Conservation (phyloP, 1,284 basidiomycete genomes). For the Cystobasidium slooffiae region DNA sequence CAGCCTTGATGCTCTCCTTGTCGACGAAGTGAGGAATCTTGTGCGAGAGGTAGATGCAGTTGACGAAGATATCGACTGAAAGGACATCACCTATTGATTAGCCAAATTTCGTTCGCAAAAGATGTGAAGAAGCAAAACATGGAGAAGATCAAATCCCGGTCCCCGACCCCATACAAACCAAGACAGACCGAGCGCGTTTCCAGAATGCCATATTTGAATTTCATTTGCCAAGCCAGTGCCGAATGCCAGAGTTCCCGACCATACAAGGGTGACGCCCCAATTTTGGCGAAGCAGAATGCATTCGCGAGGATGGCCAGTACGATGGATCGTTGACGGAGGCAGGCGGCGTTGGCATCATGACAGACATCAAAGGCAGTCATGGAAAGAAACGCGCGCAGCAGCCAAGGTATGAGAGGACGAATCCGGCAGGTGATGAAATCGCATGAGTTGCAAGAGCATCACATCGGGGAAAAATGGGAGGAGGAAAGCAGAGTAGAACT, state of each 20-base stretch:
- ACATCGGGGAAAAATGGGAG: neutral
- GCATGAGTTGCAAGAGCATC: neutral
- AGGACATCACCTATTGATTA: slow-evolving; percentile 25
- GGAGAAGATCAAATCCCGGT: neutral
- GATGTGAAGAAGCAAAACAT: slow-evolving; percentile 7
- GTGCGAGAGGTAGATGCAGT: slow-evolving; percentile 96
- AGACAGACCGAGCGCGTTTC: no score
- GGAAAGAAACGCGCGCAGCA: slow-evolving; percentile 20
- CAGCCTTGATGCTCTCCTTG: slow-evolving; percentile 70
- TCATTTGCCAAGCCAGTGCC: no score
- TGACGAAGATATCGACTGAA: slow-evolving; percentile 93
- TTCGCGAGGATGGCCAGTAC: neutral
- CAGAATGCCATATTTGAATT: no score
- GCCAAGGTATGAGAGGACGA: slow-evolving; percentile 11
- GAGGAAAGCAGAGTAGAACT: neutral
- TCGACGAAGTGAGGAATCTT: slow-evolving; percentile 89
- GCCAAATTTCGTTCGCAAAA: neutral
- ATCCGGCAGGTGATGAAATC: neutral
- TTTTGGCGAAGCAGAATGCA: neutral
- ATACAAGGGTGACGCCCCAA: no score
- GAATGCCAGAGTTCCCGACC: no score
- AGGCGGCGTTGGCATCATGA: slow-evolving; percentile 22
- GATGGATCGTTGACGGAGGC: slow-evolving; percentile 2
- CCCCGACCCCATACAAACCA: no score
- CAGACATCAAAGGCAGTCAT: slow-evolving; percentile 11